Conservation (phyloP, 257 asterid genomes). For the Euphrasia confusa region DNA sequence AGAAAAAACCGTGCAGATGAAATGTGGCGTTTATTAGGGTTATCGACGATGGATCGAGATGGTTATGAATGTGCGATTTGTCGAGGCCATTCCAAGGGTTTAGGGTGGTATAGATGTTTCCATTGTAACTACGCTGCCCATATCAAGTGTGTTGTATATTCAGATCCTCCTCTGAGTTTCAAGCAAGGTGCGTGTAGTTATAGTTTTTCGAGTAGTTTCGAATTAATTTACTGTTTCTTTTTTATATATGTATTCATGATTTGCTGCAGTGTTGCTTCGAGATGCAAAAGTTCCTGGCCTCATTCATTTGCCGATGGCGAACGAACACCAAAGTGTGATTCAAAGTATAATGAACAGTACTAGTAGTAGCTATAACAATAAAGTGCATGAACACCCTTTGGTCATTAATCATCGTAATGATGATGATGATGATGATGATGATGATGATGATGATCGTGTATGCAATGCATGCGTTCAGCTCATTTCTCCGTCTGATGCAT, state of each 20-base stretch:
- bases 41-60: no score
- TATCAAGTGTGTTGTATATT: conserved; percentile 3
- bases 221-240: no score
- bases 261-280: conserved; percentile 19
- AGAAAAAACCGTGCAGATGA: no score
- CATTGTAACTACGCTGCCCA: conserved; percentile 10
- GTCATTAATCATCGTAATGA: no score
- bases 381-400: neutral
- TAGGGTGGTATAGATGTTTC: neutral
- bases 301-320: conserved; percentile 15
- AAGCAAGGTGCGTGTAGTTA: neutral
- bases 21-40: no score
- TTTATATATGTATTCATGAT: no score
- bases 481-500: neutral
- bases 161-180: conserved; percentile 8
- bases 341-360: neutral
- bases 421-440: no score
- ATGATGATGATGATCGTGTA: neutral
- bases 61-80: conserved; percentile 3
- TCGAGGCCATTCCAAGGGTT: neutral
- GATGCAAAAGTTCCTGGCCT: conserved; percentile 11
- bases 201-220: no score
- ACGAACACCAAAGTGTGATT: neutral
- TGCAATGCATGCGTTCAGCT: neutral
- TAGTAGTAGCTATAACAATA: neutral